Conservation (phyloP, 768 basidiomycete species). For the Sporobolomyces phaffii region DNA sequence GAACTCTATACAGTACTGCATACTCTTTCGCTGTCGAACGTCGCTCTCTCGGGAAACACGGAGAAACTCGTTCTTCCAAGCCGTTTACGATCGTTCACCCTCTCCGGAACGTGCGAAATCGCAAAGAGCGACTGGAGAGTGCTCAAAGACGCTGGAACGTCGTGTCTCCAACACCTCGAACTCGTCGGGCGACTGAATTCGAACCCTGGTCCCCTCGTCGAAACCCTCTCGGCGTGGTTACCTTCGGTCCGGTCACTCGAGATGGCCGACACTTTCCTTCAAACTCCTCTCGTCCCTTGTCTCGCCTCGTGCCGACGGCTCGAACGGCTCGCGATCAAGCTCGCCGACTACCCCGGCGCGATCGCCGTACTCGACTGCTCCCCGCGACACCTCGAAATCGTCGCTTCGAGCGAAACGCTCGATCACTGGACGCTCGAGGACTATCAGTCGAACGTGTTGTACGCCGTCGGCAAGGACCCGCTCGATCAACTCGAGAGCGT, state of each 20-base stretch:
- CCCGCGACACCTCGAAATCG: constrained; percentile 5
- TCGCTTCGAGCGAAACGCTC: background rate
- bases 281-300: background rate
- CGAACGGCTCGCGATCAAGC: constrained; percentile 1
- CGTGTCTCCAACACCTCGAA: background rate
- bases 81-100: background rate
- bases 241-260: background rate
- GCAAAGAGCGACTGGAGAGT: background rate
- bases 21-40: background rate
- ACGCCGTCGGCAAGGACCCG: background rate
- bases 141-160: background rate
- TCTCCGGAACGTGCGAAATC: background rate
- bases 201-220: background rate
- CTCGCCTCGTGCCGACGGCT: background rate
- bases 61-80: background rate
- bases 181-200: background rate
- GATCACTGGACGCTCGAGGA: background rate
- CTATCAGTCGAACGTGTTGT: constrained; percentile 1
- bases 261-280: background rate
- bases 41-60: background rate
- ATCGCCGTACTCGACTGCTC: background rate
- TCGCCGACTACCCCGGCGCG: background rate
- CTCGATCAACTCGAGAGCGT: background rate
- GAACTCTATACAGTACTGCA: background rate
- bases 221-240: background rate